Evolutionary conservation across 768 basidiomycete species (phyloP).

Genomic region (Suillus subalutaceus): DNA sequence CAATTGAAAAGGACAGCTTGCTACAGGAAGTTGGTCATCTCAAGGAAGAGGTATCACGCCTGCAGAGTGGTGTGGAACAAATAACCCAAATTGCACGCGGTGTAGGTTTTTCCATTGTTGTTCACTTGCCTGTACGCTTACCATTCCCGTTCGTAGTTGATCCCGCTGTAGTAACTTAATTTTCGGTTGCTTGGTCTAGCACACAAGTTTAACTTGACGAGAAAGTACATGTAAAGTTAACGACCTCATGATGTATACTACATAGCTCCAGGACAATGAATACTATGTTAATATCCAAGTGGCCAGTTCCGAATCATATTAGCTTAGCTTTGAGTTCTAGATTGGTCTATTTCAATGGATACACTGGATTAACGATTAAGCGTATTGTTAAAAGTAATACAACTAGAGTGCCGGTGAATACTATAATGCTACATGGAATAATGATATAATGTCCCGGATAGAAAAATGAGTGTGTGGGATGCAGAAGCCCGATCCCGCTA

Average conservation of each 20-base stretch:
- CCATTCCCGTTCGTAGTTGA: neutral
- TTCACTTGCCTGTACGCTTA: neutral
- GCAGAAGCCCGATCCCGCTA: neutral
- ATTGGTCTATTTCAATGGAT: neutral
- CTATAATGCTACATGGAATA: neutral
- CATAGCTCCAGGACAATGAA: neutral
- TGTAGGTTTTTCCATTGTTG: neutral
- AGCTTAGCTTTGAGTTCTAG: neutral
- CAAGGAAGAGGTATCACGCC: neutral
- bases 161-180: neutral
- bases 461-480: neutral
- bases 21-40: neutral
- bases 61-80: conserved; percentile 4
- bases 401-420: neutral
- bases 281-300: neutral
- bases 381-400: neutral
- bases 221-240: neutral
- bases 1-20: neutral
- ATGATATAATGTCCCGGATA: neutral
- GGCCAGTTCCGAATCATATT: neutral
- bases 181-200: neutral
- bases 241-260: neutral
- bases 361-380: neutral
- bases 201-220: too few species aligned
- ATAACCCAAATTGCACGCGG: neutral